These are phyloP conservation scores for Lepidium didymum DNA, from an alignment of 345 rosid genomes.

Conservation along the genomic window DNA sequence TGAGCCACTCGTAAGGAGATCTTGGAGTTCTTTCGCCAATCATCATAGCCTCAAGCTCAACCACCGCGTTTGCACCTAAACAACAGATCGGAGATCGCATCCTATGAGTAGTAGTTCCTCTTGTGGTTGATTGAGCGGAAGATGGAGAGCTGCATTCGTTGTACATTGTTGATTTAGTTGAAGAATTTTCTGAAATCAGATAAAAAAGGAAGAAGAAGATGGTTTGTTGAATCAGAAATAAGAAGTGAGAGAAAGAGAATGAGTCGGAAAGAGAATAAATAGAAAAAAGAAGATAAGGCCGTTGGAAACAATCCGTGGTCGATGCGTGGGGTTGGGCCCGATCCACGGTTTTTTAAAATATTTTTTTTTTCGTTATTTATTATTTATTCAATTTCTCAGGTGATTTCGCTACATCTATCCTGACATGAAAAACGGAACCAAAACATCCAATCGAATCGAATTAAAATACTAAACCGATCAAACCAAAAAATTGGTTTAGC, in stretches of 20 bases:
- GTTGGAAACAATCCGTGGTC: slow-evolving; percentile 6
- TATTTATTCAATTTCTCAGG: background rate
- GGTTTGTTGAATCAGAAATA: background rate
- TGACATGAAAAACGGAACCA: too few species aligned
- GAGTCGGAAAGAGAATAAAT: background rate
- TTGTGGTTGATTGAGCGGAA: slow-evolving; percentile 14
- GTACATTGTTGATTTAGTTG: slow-evolving; percentile 10
- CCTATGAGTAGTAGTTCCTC: background rate
- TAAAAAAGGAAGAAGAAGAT: background rate
- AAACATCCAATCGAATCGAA: too few species aligned
- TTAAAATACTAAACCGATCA: too few species aligned
- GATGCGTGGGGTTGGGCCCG: slow-evolving; percentile 24
- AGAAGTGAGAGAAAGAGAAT: slow-evolving; percentile 3
- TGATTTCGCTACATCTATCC: background rate
- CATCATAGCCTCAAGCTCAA: slow-evolving; percentile 18
- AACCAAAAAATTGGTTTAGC: too few species aligned
- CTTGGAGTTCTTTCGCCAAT: slow-evolving; percentile 25
- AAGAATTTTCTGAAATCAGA: background rate
- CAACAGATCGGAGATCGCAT: slow-evolving; percentile 41
- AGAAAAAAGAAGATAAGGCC: background rate
- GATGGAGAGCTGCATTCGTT: slow-evolving; percentile 35
- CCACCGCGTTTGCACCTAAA: slow-evolving; percentile 28
- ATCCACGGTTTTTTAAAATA: background rate
- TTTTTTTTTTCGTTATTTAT: background rate
- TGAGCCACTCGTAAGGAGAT: slow-evolving; percentile 42